Conservation (phyloP, 2,329 filamentous ascomycete species). For the Alternaria arbusti region DNA sequence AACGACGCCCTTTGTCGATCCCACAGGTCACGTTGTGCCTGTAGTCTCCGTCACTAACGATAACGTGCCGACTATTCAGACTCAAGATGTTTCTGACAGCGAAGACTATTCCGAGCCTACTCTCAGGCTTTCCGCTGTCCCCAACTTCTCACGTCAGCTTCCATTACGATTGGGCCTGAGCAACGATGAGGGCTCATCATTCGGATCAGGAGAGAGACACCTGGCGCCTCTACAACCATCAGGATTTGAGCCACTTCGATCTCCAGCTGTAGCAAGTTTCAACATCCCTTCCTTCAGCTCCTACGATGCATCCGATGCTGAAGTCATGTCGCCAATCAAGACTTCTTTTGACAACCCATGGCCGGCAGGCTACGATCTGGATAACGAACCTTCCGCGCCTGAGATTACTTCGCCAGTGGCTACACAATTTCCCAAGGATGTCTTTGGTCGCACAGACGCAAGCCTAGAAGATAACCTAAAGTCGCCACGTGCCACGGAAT, state of each 20-base stretch:
- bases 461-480: conserved; percentile 46
- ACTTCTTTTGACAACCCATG: conserved; percentile 41
- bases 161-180: conserved; percentile 32
- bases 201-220: conserved; percentile 17
- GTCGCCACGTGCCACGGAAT: conserved; percentile 44
- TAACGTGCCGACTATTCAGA: conserved; percentile 14
- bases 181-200: conserved; percentile 18
- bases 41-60: conserved; percentile 43
- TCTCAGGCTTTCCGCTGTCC: conserved; percentile 29
- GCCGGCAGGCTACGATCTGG: conserved; percentile 33
- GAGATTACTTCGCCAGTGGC: conserved; percentile 49
- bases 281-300: conserved; percentile 23
- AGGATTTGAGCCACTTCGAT: conserved; percentile 33
- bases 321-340: conserved; percentile 38
- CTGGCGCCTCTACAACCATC: conserved; percentile 26
- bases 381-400: conserved; percentile 17
- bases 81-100: conserved; percentile 6
- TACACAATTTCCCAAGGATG: conserved; percentile 44
- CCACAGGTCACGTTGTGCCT: conserved; percentile 46
- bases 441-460: conserved; percentile 33
- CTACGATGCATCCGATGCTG: conserved; percentile 19
- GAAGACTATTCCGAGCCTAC: conserved; percentile 19
- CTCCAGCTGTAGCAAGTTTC: conserved; percentile 32
- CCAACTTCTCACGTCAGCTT: conserved; percentile 50
- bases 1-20: conserved; percentile 44